phyloP scores from a whole-genome alignment of 2,329 filamentous ascomycete species.

The Colletotrichum endophyticum region DNA sequence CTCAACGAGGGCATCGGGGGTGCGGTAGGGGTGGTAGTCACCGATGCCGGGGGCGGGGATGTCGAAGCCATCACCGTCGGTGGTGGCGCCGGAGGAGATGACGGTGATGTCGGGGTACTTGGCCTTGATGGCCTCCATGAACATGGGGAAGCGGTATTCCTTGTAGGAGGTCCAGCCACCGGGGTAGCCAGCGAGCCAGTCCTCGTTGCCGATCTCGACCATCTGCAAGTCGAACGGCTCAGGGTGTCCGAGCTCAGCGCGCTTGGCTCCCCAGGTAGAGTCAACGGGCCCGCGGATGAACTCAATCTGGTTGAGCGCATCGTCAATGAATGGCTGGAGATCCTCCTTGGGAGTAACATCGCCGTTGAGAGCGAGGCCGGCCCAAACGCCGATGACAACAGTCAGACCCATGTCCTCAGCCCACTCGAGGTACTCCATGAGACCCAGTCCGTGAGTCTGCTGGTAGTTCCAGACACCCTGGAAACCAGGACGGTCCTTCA shows the following conservation, averaged over 20 bases:
- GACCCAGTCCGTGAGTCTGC: conserved; percentile 66
- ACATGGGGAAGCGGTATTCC: conserved; percentile 62
- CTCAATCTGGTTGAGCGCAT: conserved; percentile 67
- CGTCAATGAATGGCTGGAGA: conserved; percentile 61
- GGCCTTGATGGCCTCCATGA: conserved; percentile 62
- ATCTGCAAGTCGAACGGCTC: conserved; percentile 65
- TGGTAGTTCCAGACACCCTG: conserved; percentile 64
- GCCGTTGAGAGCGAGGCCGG: conserved; percentile 60
- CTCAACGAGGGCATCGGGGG: conserved; percentile 53
- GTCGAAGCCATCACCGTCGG: conserved; percentile 48
- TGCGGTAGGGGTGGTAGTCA: conserved; percentile 58
- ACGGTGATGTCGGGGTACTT: conserved; percentile 63
- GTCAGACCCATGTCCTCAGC: conserved; percentile 65
- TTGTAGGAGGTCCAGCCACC: conserved; percentile 52
- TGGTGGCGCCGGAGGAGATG: conserved; percentile 52
- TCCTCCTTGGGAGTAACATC: conserved; percentile 54
- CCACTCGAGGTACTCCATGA: conserved; percentile 67
- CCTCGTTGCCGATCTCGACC: conserved; percentile 73
- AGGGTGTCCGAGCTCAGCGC: conserved; percentile 64
- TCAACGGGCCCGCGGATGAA: conserved; percentile 61
- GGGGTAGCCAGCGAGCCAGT: conserved; percentile 60
- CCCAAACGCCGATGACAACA: conserved; percentile 63
- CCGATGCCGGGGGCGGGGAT: conserved; percentile 47
- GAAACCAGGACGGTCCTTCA: conserved; percentile 60
- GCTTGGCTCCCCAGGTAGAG: conserved; percentile 61